Base-by-base conservation (phyloP, 2,329 filamentous ascomycete genomes). In the Paraconiothyrium brasiliense region DNA sequence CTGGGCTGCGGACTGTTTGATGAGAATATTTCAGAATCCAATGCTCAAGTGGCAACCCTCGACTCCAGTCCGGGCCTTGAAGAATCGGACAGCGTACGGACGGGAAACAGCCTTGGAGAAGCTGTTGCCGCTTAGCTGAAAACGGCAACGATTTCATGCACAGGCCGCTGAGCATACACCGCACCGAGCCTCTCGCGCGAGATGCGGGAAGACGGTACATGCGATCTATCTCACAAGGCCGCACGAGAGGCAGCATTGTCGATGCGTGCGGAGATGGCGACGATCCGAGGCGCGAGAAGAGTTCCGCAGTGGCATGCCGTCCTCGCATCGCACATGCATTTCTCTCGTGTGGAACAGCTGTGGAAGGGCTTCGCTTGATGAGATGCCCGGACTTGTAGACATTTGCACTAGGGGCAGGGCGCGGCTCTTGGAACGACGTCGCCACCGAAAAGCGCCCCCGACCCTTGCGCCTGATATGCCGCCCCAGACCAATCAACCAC, bases 151-250 rank as follows among this genome's bases (percentile, higher is more conserved):
- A 14, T 32, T 32, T 32, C 24, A n/a, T 32, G 46, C 46, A 48
- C 46, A 32, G 46, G 46, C 24, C 46, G 46, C 46, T 14, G 24
- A 48, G 4, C 3, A 32, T 48, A 32, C 37, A 43, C 51, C 20
- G 20, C 20, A 20, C 20, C 1, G 20, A 16, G 34, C 24, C 35
- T 54, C 37, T 54, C 51, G 51, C 51, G 34, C 51, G 51, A 54
- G 51, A 54, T 30, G 37, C 16, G 50, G 24, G 35, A 41, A 24
- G 35, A 34, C n/a, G 20, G 30, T 32, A 35, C 50, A 30, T 54
- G 50, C 37, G 20, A 30, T 2, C 35, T 13, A 22, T 54, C 14
- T 32, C 50, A 43, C 13, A 6, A 43, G 35, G 11, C 43, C 37
- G 50, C 35, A 32, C 35, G 35, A 41, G 35, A 8, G 20, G 20